A percentile compares a stretch with the other conserved stretches of the same genome.
Conservation (phyloP, 2,329 filamentous ascomycete genomes). For the Periconia digitata region DNA sequence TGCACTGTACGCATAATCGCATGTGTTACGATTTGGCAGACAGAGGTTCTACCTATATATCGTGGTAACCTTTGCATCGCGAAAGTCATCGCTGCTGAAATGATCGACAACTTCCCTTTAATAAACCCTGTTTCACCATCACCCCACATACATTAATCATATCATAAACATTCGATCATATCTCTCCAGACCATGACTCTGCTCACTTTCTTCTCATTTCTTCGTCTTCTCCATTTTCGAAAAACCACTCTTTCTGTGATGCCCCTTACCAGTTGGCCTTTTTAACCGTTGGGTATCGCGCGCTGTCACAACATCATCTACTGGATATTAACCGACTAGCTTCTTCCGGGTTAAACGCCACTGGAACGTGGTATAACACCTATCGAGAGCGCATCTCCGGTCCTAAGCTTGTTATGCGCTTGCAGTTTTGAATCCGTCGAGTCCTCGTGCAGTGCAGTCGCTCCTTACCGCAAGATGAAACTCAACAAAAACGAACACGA, state of each 20-base stretch:
- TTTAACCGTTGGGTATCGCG: slow-evolving; percentile 1
- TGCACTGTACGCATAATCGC: no score
- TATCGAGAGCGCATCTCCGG: neutral
- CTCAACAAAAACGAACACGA: slow-evolving; percentile 4
- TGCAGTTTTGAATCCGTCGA: neutral
- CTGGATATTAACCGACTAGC: slow-evolving; percentile 1
- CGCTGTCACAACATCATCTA: neutral
- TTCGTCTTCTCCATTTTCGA: neutral
- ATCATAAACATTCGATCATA: neutral
- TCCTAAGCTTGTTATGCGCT: neutral
- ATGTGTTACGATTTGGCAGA: no score
- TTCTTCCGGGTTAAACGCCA: neutral
- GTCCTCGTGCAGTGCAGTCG: neutral
- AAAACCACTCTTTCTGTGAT: neutral
- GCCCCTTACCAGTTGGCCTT: neutral
- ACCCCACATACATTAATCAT: neutral
- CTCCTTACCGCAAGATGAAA: neutral
- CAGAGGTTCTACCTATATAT: no score
- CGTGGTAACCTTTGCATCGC: no score
- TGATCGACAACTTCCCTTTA: neutral
- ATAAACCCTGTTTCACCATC: neutral
- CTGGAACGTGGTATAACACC: neutral
- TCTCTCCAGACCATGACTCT: no score
- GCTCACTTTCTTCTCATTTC: neutral
- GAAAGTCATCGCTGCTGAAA: no score